Conservation (phyloP, 2,329 filamentous ascomycete species). For the Trichoderma sp. region DNA sequence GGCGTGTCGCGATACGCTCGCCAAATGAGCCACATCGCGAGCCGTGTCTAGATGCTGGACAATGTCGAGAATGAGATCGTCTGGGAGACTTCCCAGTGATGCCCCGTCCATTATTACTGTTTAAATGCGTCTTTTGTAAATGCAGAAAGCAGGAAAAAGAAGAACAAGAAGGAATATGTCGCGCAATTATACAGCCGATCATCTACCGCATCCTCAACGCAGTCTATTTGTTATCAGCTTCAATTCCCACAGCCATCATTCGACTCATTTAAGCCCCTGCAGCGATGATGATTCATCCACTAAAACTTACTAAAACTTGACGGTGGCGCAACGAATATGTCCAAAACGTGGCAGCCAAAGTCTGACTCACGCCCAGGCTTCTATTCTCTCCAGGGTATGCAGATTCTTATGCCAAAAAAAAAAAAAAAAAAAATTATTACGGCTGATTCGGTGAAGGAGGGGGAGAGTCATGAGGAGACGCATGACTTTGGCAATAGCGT, state of each 20-base stretch:
- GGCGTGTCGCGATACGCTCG: constrained; percentile 38
- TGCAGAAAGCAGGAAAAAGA: not conserved
- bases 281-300: constrained; percentile 13
- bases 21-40: constrained; percentile 44
- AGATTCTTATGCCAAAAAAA: not conserved
- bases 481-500: not conserved
- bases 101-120: constrained; percentile 25
- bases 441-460: not conserved
- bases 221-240: not conserved
- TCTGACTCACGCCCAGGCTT: constrained; percentile 7
- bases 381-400: not conserved
- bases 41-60: constrained; percentile 48
- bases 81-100: constrained; percentile 44
- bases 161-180: not conserved
- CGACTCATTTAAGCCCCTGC: not conserved
- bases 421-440: not conserved
- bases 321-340: not conserved
- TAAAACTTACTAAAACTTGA: constrained; percentile 10
- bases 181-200: not conserved
- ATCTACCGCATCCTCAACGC: not conserved
- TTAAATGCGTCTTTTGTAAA: not conserved
- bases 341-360: not conserved
- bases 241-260: not conserved
- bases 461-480: not conserved
- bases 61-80: constrained; percentile 50